Evolutionary conservation across 352 stramenopile genomes (phyloP).

Genomic region (Hyphochytrium catenoides): DNA sequence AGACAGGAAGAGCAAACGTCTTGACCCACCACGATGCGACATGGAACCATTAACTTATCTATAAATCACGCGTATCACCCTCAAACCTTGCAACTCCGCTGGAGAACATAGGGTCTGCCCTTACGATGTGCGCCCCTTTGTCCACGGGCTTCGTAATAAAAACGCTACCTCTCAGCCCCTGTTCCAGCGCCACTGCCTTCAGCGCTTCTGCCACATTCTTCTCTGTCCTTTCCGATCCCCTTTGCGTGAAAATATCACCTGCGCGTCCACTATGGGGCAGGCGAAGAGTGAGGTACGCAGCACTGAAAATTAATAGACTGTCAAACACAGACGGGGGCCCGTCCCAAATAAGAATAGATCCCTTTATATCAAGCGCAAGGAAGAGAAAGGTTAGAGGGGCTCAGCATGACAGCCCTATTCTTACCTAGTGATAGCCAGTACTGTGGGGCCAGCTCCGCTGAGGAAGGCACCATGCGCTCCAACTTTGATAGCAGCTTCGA

Average conservation of each 20-base stretch:
- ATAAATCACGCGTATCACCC: conserved; percentile 49
- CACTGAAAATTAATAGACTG: no score
- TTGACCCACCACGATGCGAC: no score
- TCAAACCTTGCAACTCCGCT: conserved; percentile 53
- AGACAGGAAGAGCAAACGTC: no score
- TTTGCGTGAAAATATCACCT: conserved; percentile 97
- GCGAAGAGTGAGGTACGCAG: no score
- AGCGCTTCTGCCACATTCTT: conserved; percentile 88
- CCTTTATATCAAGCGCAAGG: no score
- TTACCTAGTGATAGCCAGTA: conserved; percentile 93
- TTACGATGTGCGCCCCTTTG: conserved; percentile 83
- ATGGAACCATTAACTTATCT: no score
- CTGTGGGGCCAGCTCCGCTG: conserved; percentile 85
- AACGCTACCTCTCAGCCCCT: conserved; percentile 77
- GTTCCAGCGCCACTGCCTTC: conserved; percentile 65
- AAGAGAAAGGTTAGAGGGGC: no score
- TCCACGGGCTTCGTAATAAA: conserved; percentile 91
- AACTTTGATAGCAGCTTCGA: conserved; percentile 80
- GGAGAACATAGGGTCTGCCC: conserved; percentile 74
- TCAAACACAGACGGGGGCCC: no score
- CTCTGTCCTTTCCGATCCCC: conserved; percentile 52
- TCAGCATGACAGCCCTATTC: no score
- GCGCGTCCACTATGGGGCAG: no score
- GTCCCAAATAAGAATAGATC: no score
- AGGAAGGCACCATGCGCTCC: conserved; percentile 86